phyloP scores from a whole-genome alignment of 2,329 filamentous ascomycete genomes.

The Ceratocystis eucalypticola region DNA sequence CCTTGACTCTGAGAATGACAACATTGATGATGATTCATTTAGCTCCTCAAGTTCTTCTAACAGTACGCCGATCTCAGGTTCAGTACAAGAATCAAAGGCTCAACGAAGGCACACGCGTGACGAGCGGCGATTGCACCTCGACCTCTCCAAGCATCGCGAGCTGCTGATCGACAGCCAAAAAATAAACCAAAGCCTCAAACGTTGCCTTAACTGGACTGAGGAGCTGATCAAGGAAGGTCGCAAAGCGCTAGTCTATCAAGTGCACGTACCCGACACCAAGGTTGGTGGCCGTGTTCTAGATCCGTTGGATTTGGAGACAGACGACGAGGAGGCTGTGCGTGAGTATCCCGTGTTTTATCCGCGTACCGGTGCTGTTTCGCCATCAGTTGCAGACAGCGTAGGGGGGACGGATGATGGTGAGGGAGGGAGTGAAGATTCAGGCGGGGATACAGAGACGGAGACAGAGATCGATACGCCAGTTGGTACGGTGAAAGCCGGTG shows the following conservation, averaged over 20 bases:
- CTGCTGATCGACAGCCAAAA: conserved; percentile 81
- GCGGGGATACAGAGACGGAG: conserved; percentile 22
- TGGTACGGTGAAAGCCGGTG: conserved; percentile 1
- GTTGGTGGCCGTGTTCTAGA: conserved; percentile 68
- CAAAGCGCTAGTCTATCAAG: conserved; percentile 72
- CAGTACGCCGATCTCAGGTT: conserved; percentile 30
- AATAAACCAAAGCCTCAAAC: conserved; percentile 86
- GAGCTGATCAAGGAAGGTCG: conserved; percentile 78
- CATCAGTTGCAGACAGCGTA: conserved; percentile 15
- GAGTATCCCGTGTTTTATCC: conserved; percentile 19
- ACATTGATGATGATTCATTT: conserved; percentile 35
- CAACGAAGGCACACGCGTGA: conserved; percentile 53
- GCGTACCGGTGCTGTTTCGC: conserved; percentile 14
- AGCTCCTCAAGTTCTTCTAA: conserved; percentile 39
- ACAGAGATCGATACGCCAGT: conserved; percentile 17
- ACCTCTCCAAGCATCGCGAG: conserved; percentile 79
- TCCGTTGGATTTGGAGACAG: conserved; percentile 47
- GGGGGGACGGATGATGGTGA: conserved; percentile 23
- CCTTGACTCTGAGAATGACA: conserved; percentile 32
- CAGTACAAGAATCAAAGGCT: conserved; percentile 31
- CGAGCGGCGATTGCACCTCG: conserved; percentile 68
- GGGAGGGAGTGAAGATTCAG: conserved; percentile 19
- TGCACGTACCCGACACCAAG: conserved; percentile 64
- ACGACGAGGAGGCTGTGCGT: conserved; percentile 19
- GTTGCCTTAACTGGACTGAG: conserved; percentile 81